A percentile compares a stretch with the other conserved stretches of the same genome.
Evolutionary conservation across 1,284 basidiomycete species (phyloP).

Genomic region (Tilletia walkeri): DNA sequence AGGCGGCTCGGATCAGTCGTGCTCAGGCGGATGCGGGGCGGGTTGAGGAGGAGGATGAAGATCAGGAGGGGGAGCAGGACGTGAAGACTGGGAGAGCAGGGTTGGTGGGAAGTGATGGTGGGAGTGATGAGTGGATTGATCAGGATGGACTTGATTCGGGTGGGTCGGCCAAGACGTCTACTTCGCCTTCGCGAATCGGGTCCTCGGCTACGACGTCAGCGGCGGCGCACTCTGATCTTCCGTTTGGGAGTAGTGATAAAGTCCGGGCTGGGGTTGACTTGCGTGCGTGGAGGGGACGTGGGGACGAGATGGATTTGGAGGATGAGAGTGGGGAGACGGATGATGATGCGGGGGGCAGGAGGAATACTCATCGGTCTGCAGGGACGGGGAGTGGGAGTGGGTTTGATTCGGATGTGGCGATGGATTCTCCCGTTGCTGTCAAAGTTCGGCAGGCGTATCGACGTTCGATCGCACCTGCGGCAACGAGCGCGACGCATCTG

Average conservation of each 20-base stretch:
- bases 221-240: background rate
- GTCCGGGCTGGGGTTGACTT: background rate
- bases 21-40: background rate
- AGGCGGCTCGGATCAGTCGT: slow-evolving; percentile 7
- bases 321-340: slow-evolving; percentile 6
- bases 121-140: slow-evolving; percentile 10
- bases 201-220: background rate
- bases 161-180: background rate
- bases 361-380: too few species aligned
- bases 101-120: background rate
- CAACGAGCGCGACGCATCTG: background rate
- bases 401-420: slow-evolving; percentile 14
- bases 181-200: background rate
- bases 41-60: background rate
- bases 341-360: background rate
- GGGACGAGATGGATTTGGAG: slow-evolving; percentile 1
- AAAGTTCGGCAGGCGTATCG: background rate
- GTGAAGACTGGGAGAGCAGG: background rate
- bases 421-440: slow-evolving; percentile 5
- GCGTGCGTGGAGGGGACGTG: background rate
- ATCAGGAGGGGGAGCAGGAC: background rate
- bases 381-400: background rate
- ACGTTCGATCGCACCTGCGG: background rate
- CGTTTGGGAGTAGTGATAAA: background rate
- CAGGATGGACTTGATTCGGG: background rate